Conservation (phyloP, 2,329 filamentous ascomycete genomes). For the Exophiala xenobiotica region DNA sequence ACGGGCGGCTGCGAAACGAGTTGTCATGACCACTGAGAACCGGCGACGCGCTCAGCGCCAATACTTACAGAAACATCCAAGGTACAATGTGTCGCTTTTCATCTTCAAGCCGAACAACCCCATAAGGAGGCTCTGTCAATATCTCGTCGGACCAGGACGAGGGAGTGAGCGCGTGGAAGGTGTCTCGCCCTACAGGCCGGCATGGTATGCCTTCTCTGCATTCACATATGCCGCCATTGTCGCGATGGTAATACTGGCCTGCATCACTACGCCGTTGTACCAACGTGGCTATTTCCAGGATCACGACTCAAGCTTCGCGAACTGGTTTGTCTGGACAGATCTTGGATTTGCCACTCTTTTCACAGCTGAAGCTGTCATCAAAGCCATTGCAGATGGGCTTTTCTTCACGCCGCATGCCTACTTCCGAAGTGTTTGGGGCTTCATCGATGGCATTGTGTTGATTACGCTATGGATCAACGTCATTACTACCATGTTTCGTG, state of each 20-base stretch:
- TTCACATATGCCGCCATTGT: constrained; percentile 93
- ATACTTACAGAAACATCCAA: constrained; percentile 81
- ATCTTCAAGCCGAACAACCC: constrained; percentile 78
- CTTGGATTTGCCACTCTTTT: constrained; percentile 86
- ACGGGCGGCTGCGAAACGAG: constrained; percentile 83
- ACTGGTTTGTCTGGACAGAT: constrained; percentile 96
- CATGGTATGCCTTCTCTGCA: constrained; percentile 92
- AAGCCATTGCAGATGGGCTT: constrained; percentile 91
- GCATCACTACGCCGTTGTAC: constrained; percentile 89
- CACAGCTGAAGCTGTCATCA: constrained; percentile 80
- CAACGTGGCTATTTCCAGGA: constrained; percentile 79
- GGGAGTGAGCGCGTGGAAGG: constrained; percentile 86
- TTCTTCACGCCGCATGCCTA: constrained; percentile 98
- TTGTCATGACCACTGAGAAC: constrained; percentile 76
- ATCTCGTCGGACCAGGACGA: constrained; percentile 85
- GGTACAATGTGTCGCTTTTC: constrained; percentile 89
- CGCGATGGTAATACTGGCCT: constrained; percentile 95
- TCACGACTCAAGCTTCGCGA: constrained; percentile 60
- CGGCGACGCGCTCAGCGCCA: constrained; percentile 87
- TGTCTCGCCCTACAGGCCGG: constrained; percentile 78
- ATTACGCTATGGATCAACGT: constrained; percentile 96
- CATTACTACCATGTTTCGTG: constrained; percentile 73
- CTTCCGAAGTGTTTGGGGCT: constrained; percentile 92
- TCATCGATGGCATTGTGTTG: constrained; percentile 89
- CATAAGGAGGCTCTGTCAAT: constrained; percentile 79